Conservation (phyloP, 2,329 filamentous ascomycete genomes). For the Aspergillus sp. region DNA sequence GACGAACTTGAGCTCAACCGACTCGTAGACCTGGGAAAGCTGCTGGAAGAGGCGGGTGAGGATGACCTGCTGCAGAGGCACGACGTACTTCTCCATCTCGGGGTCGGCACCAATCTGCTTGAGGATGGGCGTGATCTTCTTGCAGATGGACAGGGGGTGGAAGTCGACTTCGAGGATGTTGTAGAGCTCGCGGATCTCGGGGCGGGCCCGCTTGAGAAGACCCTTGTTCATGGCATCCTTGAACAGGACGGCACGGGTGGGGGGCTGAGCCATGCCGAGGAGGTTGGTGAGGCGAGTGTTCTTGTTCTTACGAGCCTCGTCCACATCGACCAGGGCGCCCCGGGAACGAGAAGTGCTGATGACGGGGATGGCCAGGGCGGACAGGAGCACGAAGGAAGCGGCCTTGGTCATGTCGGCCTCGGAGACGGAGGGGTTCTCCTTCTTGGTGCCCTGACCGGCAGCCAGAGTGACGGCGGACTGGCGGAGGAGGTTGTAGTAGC, state of each 20-base stretch:
- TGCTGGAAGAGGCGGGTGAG: slow-evolving; percentile 98
- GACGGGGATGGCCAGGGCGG: slow-evolving; percentile 95
- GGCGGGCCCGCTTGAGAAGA: slow-evolving; percentile 84
- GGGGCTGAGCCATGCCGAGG: slow-evolving; percentile 85
- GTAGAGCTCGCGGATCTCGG: slow-evolving; percentile 95
- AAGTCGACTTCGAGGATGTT: slow-evolving; percentile 99
- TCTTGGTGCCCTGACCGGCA: slow-evolving; percentile 83
- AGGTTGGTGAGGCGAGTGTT: slow-evolving; percentile 96
- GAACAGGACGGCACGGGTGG: slow-evolving; percentile 87
- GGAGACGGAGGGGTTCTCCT: slow-evolving; percentile 85
- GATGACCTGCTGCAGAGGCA: slow-evolving; percentile 96
- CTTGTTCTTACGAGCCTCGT: slow-evolving; percentile 97
- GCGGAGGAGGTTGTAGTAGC: slow-evolving; percentile 94
- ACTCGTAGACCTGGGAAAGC: slow-evolving; percentile 97
- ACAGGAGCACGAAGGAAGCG: slow-evolving; percentile 92
- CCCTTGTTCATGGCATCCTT: slow-evolving; percentile 95
- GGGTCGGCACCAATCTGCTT: slow-evolving; percentile 88
- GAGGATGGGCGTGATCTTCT: slow-evolving; percentile 97
- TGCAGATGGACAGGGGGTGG: slow-evolving; percentile 96
- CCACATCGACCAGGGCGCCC: slow-evolving; percentile 92
- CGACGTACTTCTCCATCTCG: slow-evolving; percentile 96
- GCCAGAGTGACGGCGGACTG: slow-evolving; percentile 83
- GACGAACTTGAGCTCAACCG: slow-evolving; percentile 90
- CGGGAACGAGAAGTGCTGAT: slow-evolving; percentile 97
- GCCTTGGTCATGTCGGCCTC: slow-evolving; percentile 91